Evolutionary conservation across 2,329 filamentous ascomycete species (phyloP), one percentile per base, ranked within the genome.

Genomic region (Aspergillus sp.): DNA sequence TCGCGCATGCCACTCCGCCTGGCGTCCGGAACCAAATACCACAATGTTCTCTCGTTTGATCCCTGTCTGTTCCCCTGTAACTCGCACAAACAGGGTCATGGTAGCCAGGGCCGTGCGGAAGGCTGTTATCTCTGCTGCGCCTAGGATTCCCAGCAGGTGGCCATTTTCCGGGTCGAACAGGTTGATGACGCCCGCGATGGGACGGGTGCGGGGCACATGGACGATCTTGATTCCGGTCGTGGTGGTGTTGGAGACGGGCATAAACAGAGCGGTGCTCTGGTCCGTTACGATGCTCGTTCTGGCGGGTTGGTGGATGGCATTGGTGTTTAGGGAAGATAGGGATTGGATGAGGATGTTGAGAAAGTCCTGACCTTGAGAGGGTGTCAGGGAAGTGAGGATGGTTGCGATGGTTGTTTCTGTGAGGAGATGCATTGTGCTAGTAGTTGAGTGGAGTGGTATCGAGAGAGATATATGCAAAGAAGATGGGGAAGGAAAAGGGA

Each of bases 51-150:
- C 60, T 25, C 61, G 63, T 5, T 45, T 42, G 3, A 65, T 46
- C 6, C 56, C 49, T 1, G 45, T 45, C 9, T 20, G 25, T 12
- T 30, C 25, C 4, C 25, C 17, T 19, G 37, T 15, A 48, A 60
- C 68, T 33, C 78, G 79, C 17, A 70, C 67, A 30, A 89, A 74
- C 0, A 89, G 75, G 22, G 84, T 82, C 46, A 84, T 80, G 3
- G 84, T 85, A 1, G 82, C 82, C 9, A 91, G 73, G 0, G 87
- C 85, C 0, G 88, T 93, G 51, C 88, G 82, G 67, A 91, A 93
- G 3, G 85, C 87, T 0, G 88, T 93, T 27, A 91, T 71, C 41
- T 86, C 83, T 50, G 80, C 79, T 13, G 87, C 86, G 58, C 88
- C 85, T 33, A 93, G 70, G 48, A 91, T 76, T 4, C 84, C 88